Evolutionary conservation across 176 grass and related monocot genomes (phyloP), one percentile per base, ranked within the genome.

Genomic region (Eleusine indica): DNA sequence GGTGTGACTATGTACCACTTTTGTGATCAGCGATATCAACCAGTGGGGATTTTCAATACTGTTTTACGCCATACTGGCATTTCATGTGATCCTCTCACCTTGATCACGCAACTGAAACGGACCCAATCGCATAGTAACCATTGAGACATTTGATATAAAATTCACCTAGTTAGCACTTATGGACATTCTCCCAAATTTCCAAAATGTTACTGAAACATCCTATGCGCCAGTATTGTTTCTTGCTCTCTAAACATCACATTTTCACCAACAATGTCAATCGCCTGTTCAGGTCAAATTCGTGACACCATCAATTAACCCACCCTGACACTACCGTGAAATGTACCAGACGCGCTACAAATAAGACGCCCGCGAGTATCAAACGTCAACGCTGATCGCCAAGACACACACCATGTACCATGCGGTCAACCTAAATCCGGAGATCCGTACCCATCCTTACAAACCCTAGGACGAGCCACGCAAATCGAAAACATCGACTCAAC

Each of bases 401-500:
- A 21, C 7, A 9, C 14, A 37, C 1, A 35, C 16, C 18, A 48
- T 8, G 58, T 46, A 28, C 29, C 19, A 58, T 14, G 8, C 32
- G 81, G 61, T 47, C 39, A 89, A 29, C 46, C 14, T 17, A 82
- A 29, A 47, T 39, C 11, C 47, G 1, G 4, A 67, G 8, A 79
- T 49, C 74, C 69, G 8, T 44, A 18, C 61, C 47, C 19, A 39
- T 41, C 19, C 6, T 22, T 29, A 22, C n/a, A 9, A 64, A 57
- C 65, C 73, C 78, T 82, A 82, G 66, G 76, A 82, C 65, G 8
- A 63, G 16, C 10, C 9, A 35, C 16, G 17, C 67, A 57, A 46
- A 54, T 71, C 70, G 28, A 74, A 76, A 22, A 17, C 38, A 68
- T 46, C 38, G 11, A 80, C 16, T 9, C 43, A 14, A 61, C 19